Evolutionary conservation across 2,329 filamentous ascomycete species (phyloP).

Genomic region (Fusarium incarnatum): DNA sequence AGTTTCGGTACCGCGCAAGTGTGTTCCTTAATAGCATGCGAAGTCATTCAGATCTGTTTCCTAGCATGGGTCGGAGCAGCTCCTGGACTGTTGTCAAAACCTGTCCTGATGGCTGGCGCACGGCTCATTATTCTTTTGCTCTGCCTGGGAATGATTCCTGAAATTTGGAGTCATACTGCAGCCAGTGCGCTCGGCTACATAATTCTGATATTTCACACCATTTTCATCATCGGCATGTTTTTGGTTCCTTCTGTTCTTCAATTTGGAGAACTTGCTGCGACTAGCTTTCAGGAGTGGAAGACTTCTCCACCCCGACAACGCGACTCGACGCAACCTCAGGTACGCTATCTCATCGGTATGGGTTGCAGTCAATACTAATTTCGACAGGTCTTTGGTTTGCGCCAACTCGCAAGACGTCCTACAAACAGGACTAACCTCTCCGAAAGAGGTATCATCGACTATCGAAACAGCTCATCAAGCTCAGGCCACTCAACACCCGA

Average conservation of each 20-base stretch:
- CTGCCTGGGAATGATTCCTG: conserved; percentile 64
- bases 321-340: conserved; percentile 28
- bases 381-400: conserved; percentile 50
- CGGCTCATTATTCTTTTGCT: conserved; percentile 37
- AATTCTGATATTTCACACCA: conserved; percentile 72
- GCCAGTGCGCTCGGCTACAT: conserved; percentile 78
- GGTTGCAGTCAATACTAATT: conserved; percentile 57
- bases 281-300: not conserved
- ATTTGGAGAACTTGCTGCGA: conserved; percentile 5
- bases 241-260: conserved; percentile 31
- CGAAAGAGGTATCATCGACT: not conserved
- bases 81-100: conserved; percentile 50
- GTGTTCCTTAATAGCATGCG: conserved; percentile 26
- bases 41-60: conserved; percentile 29
- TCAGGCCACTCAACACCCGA: not conserved
- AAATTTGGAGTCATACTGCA: conserved; percentile 69
- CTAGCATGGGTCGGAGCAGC: conserved; percentile 69
- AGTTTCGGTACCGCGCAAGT: conserved; percentile 25
- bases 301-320: not conserved
- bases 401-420: conserved; percentile 45
- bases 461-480: conserved; percentile 10
- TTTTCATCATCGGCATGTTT: conserved; percentile 56
- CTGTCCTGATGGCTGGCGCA: conserved; percentile 1
- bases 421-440: conserved; percentile 38
- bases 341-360: not conserved